Evolutionary conservation across 2,329 filamentous ascomycete genomes (phyloP).

Genomic region (Pseudonectria buxi): DNA sequence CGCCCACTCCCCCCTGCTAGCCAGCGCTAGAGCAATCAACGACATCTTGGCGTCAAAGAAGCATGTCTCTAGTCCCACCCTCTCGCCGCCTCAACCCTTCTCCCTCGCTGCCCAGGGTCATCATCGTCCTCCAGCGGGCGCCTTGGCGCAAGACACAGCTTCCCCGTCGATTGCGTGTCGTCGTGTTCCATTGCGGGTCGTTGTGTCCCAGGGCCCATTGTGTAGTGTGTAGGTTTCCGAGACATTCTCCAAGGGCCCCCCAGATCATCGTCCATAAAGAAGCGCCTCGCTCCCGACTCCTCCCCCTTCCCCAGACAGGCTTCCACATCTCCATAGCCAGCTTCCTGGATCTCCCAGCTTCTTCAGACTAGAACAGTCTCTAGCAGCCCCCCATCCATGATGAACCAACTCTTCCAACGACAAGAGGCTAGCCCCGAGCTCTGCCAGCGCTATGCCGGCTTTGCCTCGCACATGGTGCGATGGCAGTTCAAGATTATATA

Average conservation of each 20-base stretch:
- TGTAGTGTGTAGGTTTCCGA: neutral
- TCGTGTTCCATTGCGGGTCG: constrained; percentile 6
- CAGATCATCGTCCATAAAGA: no score
- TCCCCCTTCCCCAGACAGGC: constrained; percentile 3
- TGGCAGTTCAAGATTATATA: constrained; percentile 40
- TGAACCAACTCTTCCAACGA: constrained; percentile 9
- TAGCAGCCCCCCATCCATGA: constrained; percentile 1
- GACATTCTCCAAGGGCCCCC: constrained; percentile 1
- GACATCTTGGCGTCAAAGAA: no score
- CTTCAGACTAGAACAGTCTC: no score
- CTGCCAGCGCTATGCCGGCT: constrained; percentile 36
- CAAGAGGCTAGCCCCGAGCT: constrained; percentile 18
- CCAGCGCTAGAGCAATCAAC: no score
- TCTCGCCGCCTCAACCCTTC: no score
- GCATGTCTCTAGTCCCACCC: no score
- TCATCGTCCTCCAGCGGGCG: constrained; percentile 12
- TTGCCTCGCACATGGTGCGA: constrained; percentile 35
- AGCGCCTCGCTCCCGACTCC: no score
- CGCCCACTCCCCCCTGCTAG: no score
- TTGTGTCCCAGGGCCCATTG: constrained; percentile 6
- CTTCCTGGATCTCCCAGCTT: constrained; percentile 3
- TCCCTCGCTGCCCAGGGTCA: no score
- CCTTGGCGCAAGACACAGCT: constrained; percentile 18
- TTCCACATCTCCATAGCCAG: constrained; percentile 1
- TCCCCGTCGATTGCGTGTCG: constrained; percentile 19